Conservation (phyloP, 2,329 filamentous ascomycete species). For the Pestalotiopsis sp. region DNA sequence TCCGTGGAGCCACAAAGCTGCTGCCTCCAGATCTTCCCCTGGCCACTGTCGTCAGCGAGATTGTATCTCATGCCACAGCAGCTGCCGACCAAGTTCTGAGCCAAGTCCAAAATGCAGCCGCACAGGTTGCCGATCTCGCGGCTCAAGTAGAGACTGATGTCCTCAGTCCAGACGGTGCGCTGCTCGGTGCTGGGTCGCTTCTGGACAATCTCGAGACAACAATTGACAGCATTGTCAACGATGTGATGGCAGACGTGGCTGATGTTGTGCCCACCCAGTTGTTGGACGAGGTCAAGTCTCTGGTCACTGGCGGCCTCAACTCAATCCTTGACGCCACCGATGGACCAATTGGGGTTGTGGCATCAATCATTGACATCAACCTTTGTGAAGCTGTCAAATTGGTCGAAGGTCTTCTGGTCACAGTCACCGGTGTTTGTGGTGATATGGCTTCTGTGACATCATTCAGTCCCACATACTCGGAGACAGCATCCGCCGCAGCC, state of each 20-base stretch:
- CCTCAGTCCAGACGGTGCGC: constrained; percentile 21
- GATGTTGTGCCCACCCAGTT: constrained; percentile 19
- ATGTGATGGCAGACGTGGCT: constrained; percentile 18
- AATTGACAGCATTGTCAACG: constrained; percentile 21
- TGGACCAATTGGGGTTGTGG: constrained; percentile 22
- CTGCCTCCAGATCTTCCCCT: constrained; percentile 12
- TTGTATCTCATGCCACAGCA: constrained; percentile 18
- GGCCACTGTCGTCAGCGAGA: constrained; percentile 15
- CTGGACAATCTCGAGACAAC: constrained; percentile 24
- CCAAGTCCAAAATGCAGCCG: constrained; percentile 22
- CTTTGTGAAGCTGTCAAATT: constrained; percentile 24
- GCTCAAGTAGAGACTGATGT: constrained; percentile 20
- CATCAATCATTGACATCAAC: constrained; percentile 25
- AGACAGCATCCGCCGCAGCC: not conserved
- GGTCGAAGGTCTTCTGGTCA: constrained; percentile 26
- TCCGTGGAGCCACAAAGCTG: constrained; percentile 1
- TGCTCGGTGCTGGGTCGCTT: constrained; percentile 21
- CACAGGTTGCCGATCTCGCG: constrained; percentile 24
- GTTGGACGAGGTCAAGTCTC: constrained; percentile 19
- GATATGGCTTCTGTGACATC: constrained; percentile 22
- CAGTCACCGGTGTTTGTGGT: constrained; percentile 27
- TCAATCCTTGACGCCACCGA: constrained; percentile 22
- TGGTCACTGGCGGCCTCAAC: constrained; percentile 22
- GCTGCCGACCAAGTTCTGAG: constrained; percentile 20
- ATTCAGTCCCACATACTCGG: constrained; percentile 16